Conservation (phyloP, 2,329 filamentous ascomycete genomes). For the Metarhizium sp. region DNA sequence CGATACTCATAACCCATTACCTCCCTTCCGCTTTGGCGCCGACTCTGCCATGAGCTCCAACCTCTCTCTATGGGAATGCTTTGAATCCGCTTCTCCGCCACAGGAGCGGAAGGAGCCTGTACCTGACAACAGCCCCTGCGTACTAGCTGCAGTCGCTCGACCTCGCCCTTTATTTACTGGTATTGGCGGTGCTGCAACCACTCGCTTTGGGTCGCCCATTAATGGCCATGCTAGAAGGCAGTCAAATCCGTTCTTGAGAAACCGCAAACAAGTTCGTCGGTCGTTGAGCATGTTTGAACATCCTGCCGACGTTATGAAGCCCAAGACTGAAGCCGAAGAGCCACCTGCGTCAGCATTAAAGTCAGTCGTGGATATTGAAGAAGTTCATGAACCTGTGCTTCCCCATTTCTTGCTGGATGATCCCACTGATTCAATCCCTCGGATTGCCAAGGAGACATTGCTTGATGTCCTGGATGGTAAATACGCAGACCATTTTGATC, state of each 20-base stretch:
- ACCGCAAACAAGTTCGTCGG: conserved; percentile 80
- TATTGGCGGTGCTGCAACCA: conserved; percentile 39
- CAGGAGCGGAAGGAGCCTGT: conserved; percentile 52
- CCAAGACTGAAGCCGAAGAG: conserved; percentile 52
- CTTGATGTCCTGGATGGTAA: conserved; percentile 81
- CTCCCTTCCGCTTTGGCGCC: conserved; percentile 65
- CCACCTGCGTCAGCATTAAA: conserved; percentile 42
- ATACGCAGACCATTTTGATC: conserved; percentile 65
- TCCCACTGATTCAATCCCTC: conserved; percentile 75
- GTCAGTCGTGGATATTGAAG: conserved; percentile 77
- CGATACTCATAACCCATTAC: conserved; percentile 49
- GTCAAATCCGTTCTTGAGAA: conserved; percentile 62
- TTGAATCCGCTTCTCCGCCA: conserved; percentile 63
- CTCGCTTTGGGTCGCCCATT: conserved; percentile 67
- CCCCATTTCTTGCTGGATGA: conserved; percentile 79
- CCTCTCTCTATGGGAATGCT: conserved; percentile 70
- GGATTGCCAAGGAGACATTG: conserved; percentile 75
- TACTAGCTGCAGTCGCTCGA: conserved; percentile 47
- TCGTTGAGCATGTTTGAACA: conserved; percentile 98
- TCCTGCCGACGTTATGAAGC: conserved; percentile 77
- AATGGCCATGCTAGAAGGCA: conserved; percentile 61
- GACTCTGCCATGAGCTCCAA: conserved; percentile 21
- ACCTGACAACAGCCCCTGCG: conserved; percentile 50
- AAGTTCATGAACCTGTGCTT: conserved; percentile 61
- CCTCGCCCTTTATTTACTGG: conserved; percentile 57